A percentile compares a stretch with the other conserved stretches of the same genome.
Evolutionary conservation across 1,139 yeast species (phyloP).

Genomic region (Yamadazyma triangularis): DNA sequence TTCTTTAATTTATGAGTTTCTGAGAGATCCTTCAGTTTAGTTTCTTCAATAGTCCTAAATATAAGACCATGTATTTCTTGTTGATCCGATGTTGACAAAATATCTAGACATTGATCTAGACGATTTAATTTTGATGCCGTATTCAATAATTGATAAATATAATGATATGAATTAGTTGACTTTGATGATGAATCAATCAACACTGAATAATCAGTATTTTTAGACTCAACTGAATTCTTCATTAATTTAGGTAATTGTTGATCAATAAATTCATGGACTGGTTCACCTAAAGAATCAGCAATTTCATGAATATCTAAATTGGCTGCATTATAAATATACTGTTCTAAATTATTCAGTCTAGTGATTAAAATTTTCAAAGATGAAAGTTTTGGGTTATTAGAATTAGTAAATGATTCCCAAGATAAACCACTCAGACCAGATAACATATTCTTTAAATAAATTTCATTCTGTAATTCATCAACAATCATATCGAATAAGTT

Average conservation of each 20-base stretch:
- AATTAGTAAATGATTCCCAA: constrained; percentile 26
- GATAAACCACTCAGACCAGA: constrained; percentile 8
- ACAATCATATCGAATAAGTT: constrained; percentile 65
- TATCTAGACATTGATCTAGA: constrained; percentile 56
- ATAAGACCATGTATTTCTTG: constrained; percentile 48
- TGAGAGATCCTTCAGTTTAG: constrained; percentile 41
- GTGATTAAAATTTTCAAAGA: constrained; percentile 32
- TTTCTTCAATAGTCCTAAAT: constrained; percentile 60
- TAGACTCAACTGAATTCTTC: constrained; percentile 3
- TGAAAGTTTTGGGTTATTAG: constrained; percentile 30
- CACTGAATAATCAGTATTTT: constrained; percentile 5
- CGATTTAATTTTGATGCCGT: constrained; percentile 62
- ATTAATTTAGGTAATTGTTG: constrained; percentile 28
- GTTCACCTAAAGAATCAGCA: constrained; percentile 38
- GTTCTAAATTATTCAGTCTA: constrained; percentile 49
- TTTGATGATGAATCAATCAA: constrained; percentile 11
- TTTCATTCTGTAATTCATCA: constrained; percentile 71
- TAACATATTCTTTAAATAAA: constrained; percentile 51
- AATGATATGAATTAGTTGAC: constrained; percentile 21
- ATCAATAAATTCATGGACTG: constrained; percentile 17
- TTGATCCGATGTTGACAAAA: constrained; percentile 42
- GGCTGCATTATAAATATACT: constrained; percentile 51
- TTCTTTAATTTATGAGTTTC: constrained; percentile 31
- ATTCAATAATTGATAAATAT: constrained; percentile 51
- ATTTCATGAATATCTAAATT: constrained; percentile 54